Conservation (phyloP, 2,329 filamentous ascomycete genomes). For the Trichoderma sp. region DNA sequence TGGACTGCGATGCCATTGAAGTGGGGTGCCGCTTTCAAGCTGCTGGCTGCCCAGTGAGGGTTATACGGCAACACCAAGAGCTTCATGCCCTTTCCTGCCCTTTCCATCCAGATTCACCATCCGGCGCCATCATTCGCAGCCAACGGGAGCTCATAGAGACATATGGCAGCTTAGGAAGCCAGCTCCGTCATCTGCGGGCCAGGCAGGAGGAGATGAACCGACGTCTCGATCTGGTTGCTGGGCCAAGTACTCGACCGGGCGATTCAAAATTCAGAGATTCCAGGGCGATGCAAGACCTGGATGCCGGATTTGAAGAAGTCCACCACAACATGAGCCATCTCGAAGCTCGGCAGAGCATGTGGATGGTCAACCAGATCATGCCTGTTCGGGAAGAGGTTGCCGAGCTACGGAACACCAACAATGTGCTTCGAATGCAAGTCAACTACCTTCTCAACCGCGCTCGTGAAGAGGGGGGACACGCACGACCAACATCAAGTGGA, state of each 20-base stretch:
- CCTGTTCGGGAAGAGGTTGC: conserved; percentile 62
- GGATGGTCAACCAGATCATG: conserved; percentile 60
- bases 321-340: conserved; percentile 57
- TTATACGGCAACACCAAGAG: conserved; percentile 39
- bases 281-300: conserved; percentile 43
- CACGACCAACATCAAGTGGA: conserved; percentile 37
- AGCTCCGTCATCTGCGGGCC: conserved; percentile 37
- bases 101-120: conserved; percentile 50
- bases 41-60: conserved; percentile 37
- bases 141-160: conserved; percentile 50
- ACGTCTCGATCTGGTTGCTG: conserved; percentile 41
- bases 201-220: conserved; percentile 36
- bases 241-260: conserved; percentile 35
- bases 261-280: conserved; percentile 43
- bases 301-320: conserved; percentile 52
- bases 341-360: conserved; percentile 56
- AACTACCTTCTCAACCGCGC: conserved; percentile 57
- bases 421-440: conserved; percentile 59
- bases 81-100: conserved; percentile 49
- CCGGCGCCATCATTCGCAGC: conserved; percentile 49
- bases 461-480: conserved; percentile 46
- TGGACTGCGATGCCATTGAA: conserved; percentile 50
- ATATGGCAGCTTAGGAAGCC: conserved; percentile 35
- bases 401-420: conserved; percentile 56
- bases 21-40: conserved; percentile 48